Conservation (phyloP, 495 filamentous ascomycete species). For the Talaromyces adpressus region DNA sequence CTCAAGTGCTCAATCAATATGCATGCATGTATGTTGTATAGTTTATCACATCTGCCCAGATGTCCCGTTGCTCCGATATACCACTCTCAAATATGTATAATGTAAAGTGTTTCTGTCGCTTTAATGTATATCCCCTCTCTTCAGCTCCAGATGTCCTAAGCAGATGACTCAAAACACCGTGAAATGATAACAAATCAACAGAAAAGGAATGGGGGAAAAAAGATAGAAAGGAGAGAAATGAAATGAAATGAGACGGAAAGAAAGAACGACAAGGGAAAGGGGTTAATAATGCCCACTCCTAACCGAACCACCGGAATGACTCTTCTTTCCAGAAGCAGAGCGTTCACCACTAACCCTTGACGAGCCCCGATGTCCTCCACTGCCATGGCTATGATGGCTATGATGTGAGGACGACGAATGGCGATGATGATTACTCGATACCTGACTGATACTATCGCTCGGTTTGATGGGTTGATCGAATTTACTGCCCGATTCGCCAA, state of each 20-base stretch:
- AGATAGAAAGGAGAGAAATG: too few species aligned
- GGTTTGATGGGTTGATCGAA: slow-evolving; percentile 45
- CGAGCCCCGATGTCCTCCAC: not conserved
- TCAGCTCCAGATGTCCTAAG: too few species aligned
- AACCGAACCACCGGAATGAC: slow-evolving; percentile 16
- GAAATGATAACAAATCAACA: too few species aligned
- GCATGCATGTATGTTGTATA: not conserved
- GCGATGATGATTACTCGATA: slow-evolving; percentile 30
- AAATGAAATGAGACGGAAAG: not conserved
- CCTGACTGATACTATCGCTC: slow-evolving; percentile 61
- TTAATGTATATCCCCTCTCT: not conserved
- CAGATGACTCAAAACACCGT: not conserved
- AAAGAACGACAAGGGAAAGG: not conserved
- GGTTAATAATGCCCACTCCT: slow-evolving; percentile 19
- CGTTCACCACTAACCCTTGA: slow-evolving; percentile 27
- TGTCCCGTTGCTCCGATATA: not conserved
- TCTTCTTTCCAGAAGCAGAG: slow-evolving; percentile 21
- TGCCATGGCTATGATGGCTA: slow-evolving; percentile 6
- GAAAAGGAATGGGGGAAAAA: too few species aligned
- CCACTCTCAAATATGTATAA: not conserved
- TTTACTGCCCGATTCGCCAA: slow-evolving; percentile 9
- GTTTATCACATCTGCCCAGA: not conserved
- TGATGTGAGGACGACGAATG: not conserved
- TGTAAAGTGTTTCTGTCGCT: not conserved
- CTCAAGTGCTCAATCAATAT: not conserved